Evolutionary conservation across 805 yeast genomes (phyloP).

Genomic region (Suhomyces sp.): DNA sequence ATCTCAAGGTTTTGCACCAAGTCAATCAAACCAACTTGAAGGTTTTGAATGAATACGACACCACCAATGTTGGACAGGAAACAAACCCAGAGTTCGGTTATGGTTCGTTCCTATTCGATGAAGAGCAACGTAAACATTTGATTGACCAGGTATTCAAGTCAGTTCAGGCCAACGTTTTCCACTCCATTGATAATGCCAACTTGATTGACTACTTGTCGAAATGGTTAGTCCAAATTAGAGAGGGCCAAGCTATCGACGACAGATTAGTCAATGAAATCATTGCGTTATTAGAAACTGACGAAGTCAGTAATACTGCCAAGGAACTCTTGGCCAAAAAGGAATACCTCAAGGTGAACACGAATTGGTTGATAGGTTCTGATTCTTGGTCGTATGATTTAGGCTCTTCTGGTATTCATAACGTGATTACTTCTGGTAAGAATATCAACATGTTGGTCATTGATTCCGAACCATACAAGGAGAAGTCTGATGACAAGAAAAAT

Average conservation of each 20-base stretch:
- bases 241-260: slow-evolving; percentile 27
- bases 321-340: slow-evolving; percentile 48
- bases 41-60: slow-evolving; percentile 59
- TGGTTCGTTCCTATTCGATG: slow-evolving; percentile 65
- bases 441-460: slow-evolving; percentile 85
- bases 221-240: slow-evolving; percentile 63
- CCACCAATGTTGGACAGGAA: slow-evolving; percentile 41
- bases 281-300: slow-evolving; percentile 39
- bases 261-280: slow-evolving; percentile 31
- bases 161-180: slow-evolving; percentile 44
- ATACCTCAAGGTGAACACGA: slow-evolving; percentile 47
- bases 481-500: slow-evolving; percentile 29
- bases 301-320: slow-evolving; percentile 37
- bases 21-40: slow-evolving; percentile 55
- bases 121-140: slow-evolving; percentile 51
- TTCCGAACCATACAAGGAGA: slow-evolving; percentile 63
- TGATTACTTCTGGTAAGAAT: slow-evolving; percentile 70
- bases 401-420: slow-evolving; percentile 84
- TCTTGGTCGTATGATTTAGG: slow-evolving; percentile 95
- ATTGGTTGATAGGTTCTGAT: slow-evolving; percentile 92
- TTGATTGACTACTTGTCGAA: slow-evolving; percentile 59
- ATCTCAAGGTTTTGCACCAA: slow-evolving; percentile 71
- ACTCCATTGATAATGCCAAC: slow-evolving; percentile 43
- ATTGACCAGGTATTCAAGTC: slow-evolving; percentile 45
- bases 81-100: slow-evolving; percentile 84